Evolutionary conservation across 108 stramenopile species (phyloP).

Genomic region (Skeletonema marinoi): DNA sequence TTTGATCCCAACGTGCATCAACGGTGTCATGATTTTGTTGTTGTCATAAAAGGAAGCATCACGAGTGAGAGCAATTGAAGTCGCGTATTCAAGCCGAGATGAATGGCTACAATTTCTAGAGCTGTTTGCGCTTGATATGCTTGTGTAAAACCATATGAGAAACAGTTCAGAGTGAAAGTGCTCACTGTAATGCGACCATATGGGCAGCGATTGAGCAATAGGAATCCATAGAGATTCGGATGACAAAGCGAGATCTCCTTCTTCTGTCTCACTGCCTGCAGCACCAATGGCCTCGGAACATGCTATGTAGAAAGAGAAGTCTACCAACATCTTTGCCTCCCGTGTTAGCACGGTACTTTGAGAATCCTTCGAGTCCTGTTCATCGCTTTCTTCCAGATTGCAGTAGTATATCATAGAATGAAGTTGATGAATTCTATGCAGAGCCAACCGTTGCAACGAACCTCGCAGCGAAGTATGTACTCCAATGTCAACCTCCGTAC

Average conservation of each 20-base stretch:
- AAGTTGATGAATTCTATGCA: conserved; percentile 50
- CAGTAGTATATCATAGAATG: conserved; percentile 53
- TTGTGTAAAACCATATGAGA: conserved; percentile 41
- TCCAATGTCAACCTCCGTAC: not conserved
- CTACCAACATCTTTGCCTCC: conserved; percentile 44
- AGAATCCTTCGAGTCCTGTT: not conserved
- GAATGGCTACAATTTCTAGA: not conserved
- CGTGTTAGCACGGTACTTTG: conserved; percentile 14
- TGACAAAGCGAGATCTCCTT: not conserved
- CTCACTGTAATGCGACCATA: conserved; percentile 43
- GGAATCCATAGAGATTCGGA: conserved; percentile 33
- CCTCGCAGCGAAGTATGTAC: conserved; percentile 11
- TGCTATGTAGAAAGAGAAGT: conserved; percentile 41
- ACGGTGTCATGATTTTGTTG: conserved; percentile 20
- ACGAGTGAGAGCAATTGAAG: conserved; percentile 32
- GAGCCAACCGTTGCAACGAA: conserved; percentile 37
- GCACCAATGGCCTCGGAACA: not conserved
- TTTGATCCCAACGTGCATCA: conserved; percentile 26
- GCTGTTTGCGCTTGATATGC: conserved; percentile 5
- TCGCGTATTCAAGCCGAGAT: conserved; percentile 12
- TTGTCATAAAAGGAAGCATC: conserved; percentile 49
- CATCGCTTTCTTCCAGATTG: conserved; percentile 28
- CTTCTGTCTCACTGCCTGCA: not conserved
- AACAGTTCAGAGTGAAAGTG: conserved; percentile 31
- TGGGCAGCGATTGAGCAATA: conserved; percentile 34